Conservation (phyloP, 2,329 filamentous ascomycete species). For the Tolypocladium ophioglossoides region DNA sequence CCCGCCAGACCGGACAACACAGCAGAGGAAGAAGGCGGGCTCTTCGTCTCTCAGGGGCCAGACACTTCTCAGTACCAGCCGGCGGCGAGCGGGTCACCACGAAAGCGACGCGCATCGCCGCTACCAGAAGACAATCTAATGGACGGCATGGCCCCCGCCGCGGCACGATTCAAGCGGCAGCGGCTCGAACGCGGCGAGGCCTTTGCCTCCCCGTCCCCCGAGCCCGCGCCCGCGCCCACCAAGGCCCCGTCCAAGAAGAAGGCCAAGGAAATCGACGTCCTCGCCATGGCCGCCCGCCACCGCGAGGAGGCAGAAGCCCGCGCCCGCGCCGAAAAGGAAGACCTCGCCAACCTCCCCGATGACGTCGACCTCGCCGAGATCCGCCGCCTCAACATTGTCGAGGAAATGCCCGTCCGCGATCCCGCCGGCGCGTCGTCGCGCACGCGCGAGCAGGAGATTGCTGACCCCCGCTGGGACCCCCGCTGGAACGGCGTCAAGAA, state of each 20-base stretch:
- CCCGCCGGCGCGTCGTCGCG: constrained; percentile 13
- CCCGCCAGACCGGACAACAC: background rate
- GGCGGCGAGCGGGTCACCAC: constrained; percentile 17
- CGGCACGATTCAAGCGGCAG: constrained; percentile 69
- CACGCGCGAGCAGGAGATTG: constrained; percentile 37
- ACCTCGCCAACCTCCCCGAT: constrained; percentile 40
- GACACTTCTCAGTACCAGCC: constrained; percentile 10
- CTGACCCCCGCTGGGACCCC: constrained; percentile 63
- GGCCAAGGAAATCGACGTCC: constrained; percentile 56
- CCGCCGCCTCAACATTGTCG: constrained; percentile 63
- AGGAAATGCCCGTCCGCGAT: constrained; percentile 57
- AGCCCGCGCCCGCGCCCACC: constrained; percentile 11
- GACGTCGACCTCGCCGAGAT: constrained; percentile 65
- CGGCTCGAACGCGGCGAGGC: constrained; percentile 50
- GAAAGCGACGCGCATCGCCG: constrained; percentile 36
- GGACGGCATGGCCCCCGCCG: constrained; percentile 64
- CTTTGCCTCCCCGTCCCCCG: constrained; percentile 20
- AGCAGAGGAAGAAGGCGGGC: constrained; percentile 29
- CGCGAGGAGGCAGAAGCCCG: constrained; percentile 58
- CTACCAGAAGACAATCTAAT: constrained; percentile 46
- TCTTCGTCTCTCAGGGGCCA: constrained; percentile 47
- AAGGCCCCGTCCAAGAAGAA: constrained; percentile 27
- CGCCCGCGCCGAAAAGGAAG: constrained; percentile 41
- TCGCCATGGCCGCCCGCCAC: constrained; percentile 51
- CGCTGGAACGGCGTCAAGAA: constrained; percentile 92